Conservation (phyloP, 768 basidiomycete species). For the Lyophyllum shimeji region DNA sequence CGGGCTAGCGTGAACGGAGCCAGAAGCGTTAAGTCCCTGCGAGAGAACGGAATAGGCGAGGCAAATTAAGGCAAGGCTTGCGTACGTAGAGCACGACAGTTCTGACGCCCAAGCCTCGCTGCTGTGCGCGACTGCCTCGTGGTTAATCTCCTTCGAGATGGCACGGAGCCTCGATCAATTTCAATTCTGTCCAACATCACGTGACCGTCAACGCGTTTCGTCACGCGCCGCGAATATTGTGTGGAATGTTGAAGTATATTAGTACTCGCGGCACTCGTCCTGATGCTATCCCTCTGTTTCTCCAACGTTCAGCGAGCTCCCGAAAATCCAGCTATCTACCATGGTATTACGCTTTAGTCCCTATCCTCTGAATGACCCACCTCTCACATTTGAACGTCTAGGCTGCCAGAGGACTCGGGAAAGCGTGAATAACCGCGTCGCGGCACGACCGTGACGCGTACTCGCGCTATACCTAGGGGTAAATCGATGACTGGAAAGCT, state of each 20-base stretch:
- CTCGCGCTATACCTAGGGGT: constrained; percentile 15
- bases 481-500: constrained; percentile 31
- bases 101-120: constrained; percentile 4
- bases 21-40: background rate
- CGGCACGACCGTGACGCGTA: constrained; percentile 6
- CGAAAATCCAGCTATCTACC: background rate
- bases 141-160: constrained; percentile 6
- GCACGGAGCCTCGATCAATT: background rate
- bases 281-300: constrained; percentile 4
- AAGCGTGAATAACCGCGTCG: constrained; percentile 35
- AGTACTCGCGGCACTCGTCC: background rate
- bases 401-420: constrained; percentile 63
- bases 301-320: background rate
- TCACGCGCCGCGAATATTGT: too few species aligned
- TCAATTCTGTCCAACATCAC: constrained; percentile 10
- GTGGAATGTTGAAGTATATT: constrained; percentile 10
- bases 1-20: background rate
- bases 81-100: background rate
- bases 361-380: constrained; percentile 3
- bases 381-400: constrained; percentile 16
- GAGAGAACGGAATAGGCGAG: background rate
- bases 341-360: constrained; percentile 19
- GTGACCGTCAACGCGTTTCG: constrained; percentile 20
- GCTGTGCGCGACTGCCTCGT: constrained; percentile 20
- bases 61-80: background rate